Base-by-base conservation (phyloP, 2,329 filamentous ascomycete genomes). In the Trichoderma afroharzianum region DNA sequence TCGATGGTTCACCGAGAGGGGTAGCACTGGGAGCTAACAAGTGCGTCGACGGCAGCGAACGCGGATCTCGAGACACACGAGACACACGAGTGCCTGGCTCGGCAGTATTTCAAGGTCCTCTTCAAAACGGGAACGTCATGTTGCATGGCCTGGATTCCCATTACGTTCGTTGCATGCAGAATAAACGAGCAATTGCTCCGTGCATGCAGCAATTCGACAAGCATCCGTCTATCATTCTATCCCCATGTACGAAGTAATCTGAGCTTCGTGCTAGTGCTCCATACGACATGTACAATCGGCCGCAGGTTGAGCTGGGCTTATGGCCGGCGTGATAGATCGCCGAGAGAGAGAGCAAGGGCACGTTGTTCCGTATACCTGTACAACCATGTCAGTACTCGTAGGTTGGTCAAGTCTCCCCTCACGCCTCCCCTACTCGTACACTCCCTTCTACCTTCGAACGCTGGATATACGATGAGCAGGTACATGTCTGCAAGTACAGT, bases 11-110 rank as follows among this genome's bases (percentile, higher is more conserved):
- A 63, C 64, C 63, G 57, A 67, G 70, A 58, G 55, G 39, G 70
- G 63, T 67, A 68, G 32, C 57, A 59, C 55, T 66, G 63, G 57
- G 47, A 63, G 63, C 58, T 68, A 71, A 53, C 61, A 66, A 59
- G 50, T 59, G 50, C 50, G 58, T 71, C 62, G 61, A 59, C 30
- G 33, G 62, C 61, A 47, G 61, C 61, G 28, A 66, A 39, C 61
- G 61, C 62, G 33, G 58, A 57, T 71, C 68, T 66, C 18, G 24
- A 43, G 28, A 63, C 58, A 64, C 32, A 47, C 28, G 61, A 50
- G 26, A 63, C 58, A 64, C 32, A 47, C 28, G 61, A 50, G 26
- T 71, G 33, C 61, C 68, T 59, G 33, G 36, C 61, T 64, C 39
- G 61, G 61, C n/a, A 63, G 47, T 43, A 47, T 70, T 70, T 63